Conservation (phyloP, 805 yeast species). For the Hanseniaspora clermontiae region DNA sequence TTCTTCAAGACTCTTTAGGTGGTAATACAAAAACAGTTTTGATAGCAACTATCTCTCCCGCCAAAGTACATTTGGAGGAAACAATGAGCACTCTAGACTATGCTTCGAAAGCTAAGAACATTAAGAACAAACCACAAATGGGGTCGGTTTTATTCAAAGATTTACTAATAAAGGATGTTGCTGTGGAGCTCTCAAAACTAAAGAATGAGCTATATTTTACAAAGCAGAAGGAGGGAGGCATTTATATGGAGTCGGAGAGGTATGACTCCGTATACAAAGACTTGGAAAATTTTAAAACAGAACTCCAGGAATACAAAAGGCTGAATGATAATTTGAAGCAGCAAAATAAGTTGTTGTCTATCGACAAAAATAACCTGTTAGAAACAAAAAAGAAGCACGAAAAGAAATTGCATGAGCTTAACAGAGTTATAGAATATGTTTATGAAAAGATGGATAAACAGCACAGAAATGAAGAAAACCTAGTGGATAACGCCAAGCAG, state of each 20-base stretch:
- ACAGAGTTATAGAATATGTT: conserved; percentile 20
- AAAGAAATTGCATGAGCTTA: conserved; percentile 20
- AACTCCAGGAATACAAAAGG: conserved; percentile 36
- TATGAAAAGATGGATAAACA: conserved; percentile 22
- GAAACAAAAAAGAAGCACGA: conserved; percentile 23
- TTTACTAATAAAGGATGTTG: conserved; percentile 35
- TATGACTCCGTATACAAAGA: conserved; percentile 41
- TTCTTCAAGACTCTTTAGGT: conserved; percentile 71
- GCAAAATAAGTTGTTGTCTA: conserved; percentile 27
- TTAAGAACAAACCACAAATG: conserved; percentile 58
- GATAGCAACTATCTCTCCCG: conserved; percentile 81
- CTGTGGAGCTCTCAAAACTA: conserved; percentile 35
- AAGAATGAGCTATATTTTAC: conserved; percentile 52
- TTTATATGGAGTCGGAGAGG: conserved; percentile 48
- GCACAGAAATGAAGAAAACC: conserved; percentile 21
- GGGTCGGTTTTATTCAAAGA: conserved; percentile 48
- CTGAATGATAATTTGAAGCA: conserved; percentile 30
- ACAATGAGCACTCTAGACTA: conserved; percentile 76
- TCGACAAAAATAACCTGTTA: conserved; percentile 23
- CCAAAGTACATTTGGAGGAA: conserved; percentile 62
- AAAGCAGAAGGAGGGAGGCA: conserved; percentile 45
- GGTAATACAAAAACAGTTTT: conserved; percentile 79
- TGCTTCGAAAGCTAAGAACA: conserved; percentile 75
- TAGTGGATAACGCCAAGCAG: conserved; percentile 19
- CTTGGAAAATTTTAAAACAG: conserved; percentile 38